phyloP scores from a whole-genome alignment of 805 yeast species.

The Maudiozyma serrabonitensis region DNA sequence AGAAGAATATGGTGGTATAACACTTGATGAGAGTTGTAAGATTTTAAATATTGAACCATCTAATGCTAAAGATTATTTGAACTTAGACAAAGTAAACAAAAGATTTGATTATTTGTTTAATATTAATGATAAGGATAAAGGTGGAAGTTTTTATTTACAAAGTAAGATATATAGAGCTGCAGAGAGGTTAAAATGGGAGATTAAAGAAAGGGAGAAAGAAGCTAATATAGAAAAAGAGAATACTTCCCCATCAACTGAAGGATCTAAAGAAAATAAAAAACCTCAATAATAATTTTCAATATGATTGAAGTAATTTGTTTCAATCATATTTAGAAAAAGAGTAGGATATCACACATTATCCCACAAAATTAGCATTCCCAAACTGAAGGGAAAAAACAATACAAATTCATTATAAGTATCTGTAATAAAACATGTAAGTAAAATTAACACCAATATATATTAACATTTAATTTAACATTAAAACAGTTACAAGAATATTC shows the following conservation, averaged over 20 bases:
- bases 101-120: conserved; percentile 78
- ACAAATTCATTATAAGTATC: background rate
- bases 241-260: background rate
- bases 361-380: no score
- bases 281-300: background rate
- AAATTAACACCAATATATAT: background rate
- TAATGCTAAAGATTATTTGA: conserved; percentile 39
- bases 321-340: background rate
- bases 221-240: background rate
- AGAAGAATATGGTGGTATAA: conserved; percentile 58
- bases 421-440: background rate
- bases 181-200: conserved; percentile 77
- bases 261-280: background rate
- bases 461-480: no score
- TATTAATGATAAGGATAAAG: conserved; percentile 85
- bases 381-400: no score
- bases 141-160: conserved; percentile 91
- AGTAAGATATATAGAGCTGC: conserved; percentile 90
- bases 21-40: conserved; percentile 84
- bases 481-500: no score
- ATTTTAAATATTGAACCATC: conserved; percentile 69
- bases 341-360: background rate
- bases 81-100: conserved; percentile 49
- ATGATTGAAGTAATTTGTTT: background rate
- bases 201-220: conserved; percentile 26